Evolutionary conservation across 176 grass and related monocot genomes (phyloP), one percentile per base, ranked within the genome.

Genomic region (Phoenix roebelenii): DNA sequence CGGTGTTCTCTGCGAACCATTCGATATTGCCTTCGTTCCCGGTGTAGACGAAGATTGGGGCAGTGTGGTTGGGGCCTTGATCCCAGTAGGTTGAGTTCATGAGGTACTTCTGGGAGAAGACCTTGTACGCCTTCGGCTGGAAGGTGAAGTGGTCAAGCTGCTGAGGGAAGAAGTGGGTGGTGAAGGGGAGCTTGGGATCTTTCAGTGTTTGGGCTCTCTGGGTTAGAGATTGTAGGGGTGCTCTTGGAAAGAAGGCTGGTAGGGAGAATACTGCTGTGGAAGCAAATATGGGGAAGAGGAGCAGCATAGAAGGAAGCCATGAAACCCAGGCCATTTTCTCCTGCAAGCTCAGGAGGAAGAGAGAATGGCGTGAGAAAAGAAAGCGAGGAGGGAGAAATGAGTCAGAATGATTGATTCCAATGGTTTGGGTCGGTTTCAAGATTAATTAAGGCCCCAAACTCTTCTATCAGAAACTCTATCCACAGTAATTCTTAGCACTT

Each of bases 81-180:
- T 68, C 63, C 92, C 87, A 97, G 74, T 70, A 83, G 19, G 84
- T 85, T 64, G 85, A 74, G 84, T 97, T 88, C 57, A 91, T 22
- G 61, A 97, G 87, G 81, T 88, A 91, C 75, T 97, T 97, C 4
- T 98, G 93, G 66, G 59, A 55, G 73, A 97, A 97, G 52, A 77
- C 3, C 14, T 3, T 55, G 18, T 76, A 87, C 48, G 92, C 35
- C 55, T 88, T 75, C 51, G 92, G 92, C 52, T 54, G 82, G 83
- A 97, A 97, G 69, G 87, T 91, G 87, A 97, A 97, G 80, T 97
- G 92, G 75, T 97, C 92, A 50, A 97, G 76, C 70, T 88, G 79
- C 77, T 97, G 92, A 52, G 76, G 72, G 76, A 91, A 97, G 84
- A 78, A 91, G 76, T 88, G 87, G 32, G 66, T 18, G 60, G 81